Percentiles rank a stretch among this genome's conserved stretches.
Evolutionary conservation across 139 green algal species (phyloP).

Genomic region (Volvox reticuliferus): DNA sequence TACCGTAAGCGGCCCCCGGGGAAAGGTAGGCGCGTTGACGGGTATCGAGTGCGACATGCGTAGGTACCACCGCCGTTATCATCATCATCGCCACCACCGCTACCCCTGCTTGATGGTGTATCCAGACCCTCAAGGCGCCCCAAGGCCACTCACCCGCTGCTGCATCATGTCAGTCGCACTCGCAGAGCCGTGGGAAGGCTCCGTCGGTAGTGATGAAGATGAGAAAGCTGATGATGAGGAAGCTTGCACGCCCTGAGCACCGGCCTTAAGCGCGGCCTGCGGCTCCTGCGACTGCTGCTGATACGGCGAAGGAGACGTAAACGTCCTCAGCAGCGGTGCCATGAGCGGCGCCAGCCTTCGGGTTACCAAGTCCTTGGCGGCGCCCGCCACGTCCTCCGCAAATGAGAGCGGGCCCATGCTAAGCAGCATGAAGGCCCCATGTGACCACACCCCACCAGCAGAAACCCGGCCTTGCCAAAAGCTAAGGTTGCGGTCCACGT

Average conservation of each 20-base stretch:
- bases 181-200: neutral
- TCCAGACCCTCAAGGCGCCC: too few species aligned
- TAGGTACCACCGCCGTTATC: too few species aligned
- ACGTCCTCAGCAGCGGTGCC: neutral
- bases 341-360: neutral
- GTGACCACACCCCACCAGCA: neutral
- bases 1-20: neutral
- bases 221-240: neutral
- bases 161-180: constrained; percentile 52
- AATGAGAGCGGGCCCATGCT: constrained; percentile 33
- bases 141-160: constrained; percentile 30
- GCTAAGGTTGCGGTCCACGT: constrained; percentile 29
- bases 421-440: constrained; percentile 51
- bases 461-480: constrained; percentile 41
- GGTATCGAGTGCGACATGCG: too few species aligned
- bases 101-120: too few species aligned
- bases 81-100: too few species aligned
- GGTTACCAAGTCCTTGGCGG: neutral
- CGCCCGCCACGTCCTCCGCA: constrained; percentile 24
- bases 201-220: neutral
- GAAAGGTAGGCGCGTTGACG: too few species aligned
- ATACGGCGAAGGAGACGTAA: too few species aligned
- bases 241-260: neutral
- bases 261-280: neutral
- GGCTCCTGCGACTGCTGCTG: neutral